Evolutionary conservation across 1,284 basidiomycete species (phyloP), one percentile per base, ranked within the genome.

Genomic region (Stereum hirsutum): DNA sequence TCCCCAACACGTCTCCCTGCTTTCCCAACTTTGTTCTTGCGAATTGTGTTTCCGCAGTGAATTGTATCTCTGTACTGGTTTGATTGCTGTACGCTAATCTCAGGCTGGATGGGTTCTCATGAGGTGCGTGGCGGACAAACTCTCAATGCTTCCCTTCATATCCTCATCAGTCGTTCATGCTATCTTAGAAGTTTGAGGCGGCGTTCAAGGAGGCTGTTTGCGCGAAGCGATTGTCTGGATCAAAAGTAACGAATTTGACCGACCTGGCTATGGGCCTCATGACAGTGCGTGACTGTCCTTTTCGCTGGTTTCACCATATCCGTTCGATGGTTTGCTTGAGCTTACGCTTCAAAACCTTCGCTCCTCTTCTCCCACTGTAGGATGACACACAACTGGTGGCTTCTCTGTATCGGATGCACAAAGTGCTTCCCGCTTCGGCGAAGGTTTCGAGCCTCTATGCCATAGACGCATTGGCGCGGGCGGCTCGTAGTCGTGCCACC

Each of bases 381-480:
- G 64, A 81, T 51, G 90, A 94, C 63, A 85, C 87, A 6, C 78
- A 88, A 54, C 69, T 95, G 43, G 86, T 95, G 39, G 87, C 89
- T 24, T 74, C 80, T 42, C 72, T 96, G 32, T 92, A 87, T 60
- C 82, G 85, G 42, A 83, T 83, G 11, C 91, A 95, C 67, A 87
- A 84, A 58, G 76, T 78, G 8, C 69, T 94, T 23, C 66, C 78
- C 3, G 60, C 74, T 8, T 57, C 72, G 15, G 64, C 71, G 49
- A 92, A 95, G 58, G 76, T 92, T 47, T 80, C 77, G 37, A 89
- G 87, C 62, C 69, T 96, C 45, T 96, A 96, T 63, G 80, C 84
- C 34, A 89, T 96, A 58, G 92, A 96, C 63, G 87, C 91, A 14
- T 72, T 96, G 48, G 77, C 88, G 35, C 79, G 92, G 44, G 89